These are phyloP conservation scores for Mycosphaerella sp. DNA, from an alignment of 2,329 filamentous ascomycete species.

Conservation along the genomic window DNA sequence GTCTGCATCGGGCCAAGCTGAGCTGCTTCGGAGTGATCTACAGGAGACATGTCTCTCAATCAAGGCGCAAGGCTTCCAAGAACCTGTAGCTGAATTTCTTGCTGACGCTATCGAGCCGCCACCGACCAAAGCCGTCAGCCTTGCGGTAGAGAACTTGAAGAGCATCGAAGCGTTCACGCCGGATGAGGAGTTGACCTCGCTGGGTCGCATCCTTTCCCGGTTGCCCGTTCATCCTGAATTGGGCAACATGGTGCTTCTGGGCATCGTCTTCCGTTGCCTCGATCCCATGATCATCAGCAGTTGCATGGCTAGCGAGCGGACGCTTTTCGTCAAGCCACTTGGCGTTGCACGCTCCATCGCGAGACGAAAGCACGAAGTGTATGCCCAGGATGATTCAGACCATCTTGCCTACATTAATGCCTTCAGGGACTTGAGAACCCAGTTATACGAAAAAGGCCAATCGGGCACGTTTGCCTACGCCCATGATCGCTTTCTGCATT, in stretches of 20 bases:
- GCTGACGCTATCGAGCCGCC: slow-evolving; percentile 44
- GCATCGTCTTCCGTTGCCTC: slow-evolving; percentile 47
- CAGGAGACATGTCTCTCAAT: slow-evolving; percentile 42
- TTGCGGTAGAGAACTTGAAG: slow-evolving; percentile 37
- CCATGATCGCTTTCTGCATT: slow-evolving; percentile 32
- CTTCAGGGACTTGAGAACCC: slow-evolving; percentile 36
- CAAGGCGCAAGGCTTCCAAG: slow-evolving; percentile 36
- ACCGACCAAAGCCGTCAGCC: slow-evolving; percentile 31
- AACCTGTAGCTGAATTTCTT: slow-evolving; percentile 39
- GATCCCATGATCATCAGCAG: slow-evolving; percentile 46
- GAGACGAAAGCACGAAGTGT: slow-evolving; percentile 27
- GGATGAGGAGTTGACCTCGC: slow-evolving; percentile 40
- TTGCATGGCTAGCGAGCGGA: slow-evolving; percentile 31
- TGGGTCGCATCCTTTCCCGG: slow-evolving; percentile 41
- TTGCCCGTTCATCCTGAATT: slow-evolving; percentile 40
- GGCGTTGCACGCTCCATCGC: slow-evolving; percentile 23
- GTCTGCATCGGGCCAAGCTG: slow-evolving; percentile 33
- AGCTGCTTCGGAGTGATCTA: slow-evolving; percentile 41
- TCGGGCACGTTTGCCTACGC: slow-evolving; percentile 30
- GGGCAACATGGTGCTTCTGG: slow-evolving; percentile 47
- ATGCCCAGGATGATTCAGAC: slow-evolving; percentile 39
- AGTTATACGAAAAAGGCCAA: slow-evolving; percentile 30
- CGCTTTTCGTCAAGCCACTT: slow-evolving; percentile 33
- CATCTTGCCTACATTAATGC: slow-evolving; percentile 43
- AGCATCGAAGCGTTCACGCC: slow-evolving; percentile 40